These are phyloP conservation scores for Coemansia sp. DNA, from an alignment of 192 early-diverging fungal species.

Conservation along the genomic window DNA sequence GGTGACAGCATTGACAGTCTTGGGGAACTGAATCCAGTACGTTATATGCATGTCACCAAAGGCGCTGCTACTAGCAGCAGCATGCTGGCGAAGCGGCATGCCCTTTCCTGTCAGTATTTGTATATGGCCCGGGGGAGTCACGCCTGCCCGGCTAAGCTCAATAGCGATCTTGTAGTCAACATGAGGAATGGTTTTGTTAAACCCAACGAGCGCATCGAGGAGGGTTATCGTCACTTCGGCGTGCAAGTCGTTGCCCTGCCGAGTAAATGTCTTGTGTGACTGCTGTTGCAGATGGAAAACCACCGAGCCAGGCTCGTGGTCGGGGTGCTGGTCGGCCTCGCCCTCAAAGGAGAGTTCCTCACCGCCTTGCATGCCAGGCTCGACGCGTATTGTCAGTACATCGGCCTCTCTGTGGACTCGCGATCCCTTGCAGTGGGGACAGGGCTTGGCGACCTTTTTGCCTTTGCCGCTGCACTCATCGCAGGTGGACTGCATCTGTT, in stretches of 20 bases:
- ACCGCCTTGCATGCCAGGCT: conserved; percentile 82
- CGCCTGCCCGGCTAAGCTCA: conserved; percentile 58
- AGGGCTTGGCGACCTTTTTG: conserved; percentile 78
- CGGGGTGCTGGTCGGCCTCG: conserved; percentile 91
- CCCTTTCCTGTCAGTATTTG: conserved; percentile 79
- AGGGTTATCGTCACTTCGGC: conserved; percentile 77
- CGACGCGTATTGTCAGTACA: conserved; percentile 74
- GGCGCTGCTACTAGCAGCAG: not conserved
- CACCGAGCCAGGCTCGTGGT: conserved; percentile 83
- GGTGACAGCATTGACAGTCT: conserved; percentile 13
- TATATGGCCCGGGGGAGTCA: conserved; percentile 73
- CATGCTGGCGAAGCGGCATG: conserved; percentile 70
- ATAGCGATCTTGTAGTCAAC: conserved; percentile 74
- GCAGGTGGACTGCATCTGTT: conserved; percentile 93
- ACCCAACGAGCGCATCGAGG: conserved; percentile 78
- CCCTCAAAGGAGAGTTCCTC: conserved; percentile 77
- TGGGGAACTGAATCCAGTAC: conserved; percentile 84
- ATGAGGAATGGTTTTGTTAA: conserved; percentile 73
- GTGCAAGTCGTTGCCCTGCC: conserved; percentile 76
- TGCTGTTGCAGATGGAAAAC: conserved; percentile 73
- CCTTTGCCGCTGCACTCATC: conserved; percentile 90
- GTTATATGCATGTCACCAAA: conserved; percentile 81
- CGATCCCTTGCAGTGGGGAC: conserved; percentile 78
- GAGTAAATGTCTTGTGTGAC: conserved; percentile 73
- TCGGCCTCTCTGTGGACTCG: conserved; percentile 86